A percentile compares a stretch with the other conserved stretches of the same genome.
Evolutionary conservation across 2,329 filamentous ascomycete genomes (phyloP).

Genomic region (Coniochaeta sp.): DNA sequence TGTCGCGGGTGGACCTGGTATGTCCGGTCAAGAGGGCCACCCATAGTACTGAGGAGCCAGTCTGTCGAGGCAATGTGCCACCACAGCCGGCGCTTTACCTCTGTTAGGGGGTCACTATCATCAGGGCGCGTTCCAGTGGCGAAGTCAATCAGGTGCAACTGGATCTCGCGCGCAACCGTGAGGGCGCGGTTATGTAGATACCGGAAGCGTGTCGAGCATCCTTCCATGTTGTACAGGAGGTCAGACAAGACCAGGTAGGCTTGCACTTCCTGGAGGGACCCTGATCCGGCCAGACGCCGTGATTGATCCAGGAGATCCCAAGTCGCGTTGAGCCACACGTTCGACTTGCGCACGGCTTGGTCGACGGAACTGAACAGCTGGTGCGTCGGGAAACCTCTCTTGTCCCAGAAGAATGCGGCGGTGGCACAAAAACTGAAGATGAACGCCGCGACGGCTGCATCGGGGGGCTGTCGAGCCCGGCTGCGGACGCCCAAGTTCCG

Average conservation of each 20-base stretch:
- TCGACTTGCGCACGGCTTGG: slow-evolving; percentile 9
- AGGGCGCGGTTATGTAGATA: slow-evolving; percentile 21
- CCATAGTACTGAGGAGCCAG: slow-evolving; percentile 31
- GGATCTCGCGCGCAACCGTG: slow-evolving; percentile 24
- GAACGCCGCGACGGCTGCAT: slow-evolving; percentile 16
- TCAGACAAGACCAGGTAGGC: slow-evolving; percentile 30
- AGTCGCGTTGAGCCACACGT: slow-evolving; percentile 25
- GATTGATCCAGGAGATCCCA: slow-evolving; percentile 27
- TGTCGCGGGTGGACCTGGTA: slow-evolving; percentile 23
- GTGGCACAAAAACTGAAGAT: slow-evolving; percentile 20
- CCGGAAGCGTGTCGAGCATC: slow-evolving; percentile 24
- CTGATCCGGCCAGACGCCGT: slow-evolving; percentile 16
- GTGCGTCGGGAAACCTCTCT: neutral
- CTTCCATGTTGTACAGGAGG: slow-evolving; percentile 30
- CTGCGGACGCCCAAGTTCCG: neutral
- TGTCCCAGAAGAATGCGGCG: slow-evolving; percentile 20
- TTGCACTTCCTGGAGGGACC: slow-evolving; percentile 28
- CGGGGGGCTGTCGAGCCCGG: slow-evolving; percentile 12
- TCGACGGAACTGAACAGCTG: slow-evolving; percentile 12
- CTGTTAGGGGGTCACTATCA: slow-evolving; percentile 18
- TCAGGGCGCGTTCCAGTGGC: slow-evolving; percentile 16
- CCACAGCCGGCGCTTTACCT: slow-evolving; percentile 34
- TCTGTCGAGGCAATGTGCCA: slow-evolving; percentile 35
- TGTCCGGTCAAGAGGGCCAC: slow-evolving; percentile 25
- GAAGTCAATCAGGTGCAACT: slow-evolving; percentile 32